Evolutionary conservation across 1,284 basidiomycete genomes (phyloP).

Genomic region (Microbotryum lychnidis-dioicae): DNA sequence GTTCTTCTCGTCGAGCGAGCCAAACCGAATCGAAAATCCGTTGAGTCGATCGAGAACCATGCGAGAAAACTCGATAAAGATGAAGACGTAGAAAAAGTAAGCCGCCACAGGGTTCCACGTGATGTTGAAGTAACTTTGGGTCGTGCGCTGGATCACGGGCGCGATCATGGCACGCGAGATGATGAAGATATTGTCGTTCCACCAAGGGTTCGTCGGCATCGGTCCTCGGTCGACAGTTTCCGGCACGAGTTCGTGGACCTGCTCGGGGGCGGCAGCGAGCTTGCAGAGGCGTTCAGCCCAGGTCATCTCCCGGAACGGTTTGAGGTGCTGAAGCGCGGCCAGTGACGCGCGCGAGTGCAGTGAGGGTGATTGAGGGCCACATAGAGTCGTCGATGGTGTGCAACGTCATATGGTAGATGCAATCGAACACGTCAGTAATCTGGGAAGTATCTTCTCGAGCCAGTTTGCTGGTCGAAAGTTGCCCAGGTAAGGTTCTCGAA

Average conservation of each 20-base stretch:
- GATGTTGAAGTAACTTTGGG: background rate
- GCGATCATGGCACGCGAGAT: slow-evolving; percentile 2
- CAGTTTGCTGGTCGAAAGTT: too few relatives aligned
- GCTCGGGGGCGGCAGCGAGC: slow-evolving; percentile 12
- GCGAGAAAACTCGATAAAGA: slow-evolving; percentile 10
- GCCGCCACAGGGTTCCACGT: slow-evolving; percentile 16
- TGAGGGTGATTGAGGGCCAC: background rate
- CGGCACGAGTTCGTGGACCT: slow-evolving; percentile 16
- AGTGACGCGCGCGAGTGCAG: background rate
- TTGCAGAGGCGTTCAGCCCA: slow-evolving; percentile 16
- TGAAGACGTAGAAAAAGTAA: slow-evolving; percentile 12
- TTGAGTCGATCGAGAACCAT: slow-evolving; percentile 4
- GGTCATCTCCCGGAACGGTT: slow-evolving; percentile 9
- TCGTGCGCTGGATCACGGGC: slow-evolving; percentile 4
- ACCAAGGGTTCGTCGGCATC: slow-evolving; percentile 1
- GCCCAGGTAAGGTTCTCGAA: too few relatives aligned
- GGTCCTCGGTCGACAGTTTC: slow-evolving; percentile 20
- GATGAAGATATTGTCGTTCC: slow-evolving; percentile 17
- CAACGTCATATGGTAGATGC: background rate
- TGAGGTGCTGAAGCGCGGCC: slow-evolving; percentile 7
- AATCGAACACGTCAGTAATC: too few relatives aligned
- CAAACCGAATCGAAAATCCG: background rate
- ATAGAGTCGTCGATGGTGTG: background rate
- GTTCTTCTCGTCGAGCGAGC: slow-evolving; percentile 21
- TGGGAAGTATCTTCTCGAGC: too few relatives aligned